Percentiles rank a stretch among this genome's conserved stretches.
These are phyloP conservation scores for Coemansia guatemalensis DNA, from an alignment of 192 early-diverging fungal species.

Conservation along the genomic window DNA sequence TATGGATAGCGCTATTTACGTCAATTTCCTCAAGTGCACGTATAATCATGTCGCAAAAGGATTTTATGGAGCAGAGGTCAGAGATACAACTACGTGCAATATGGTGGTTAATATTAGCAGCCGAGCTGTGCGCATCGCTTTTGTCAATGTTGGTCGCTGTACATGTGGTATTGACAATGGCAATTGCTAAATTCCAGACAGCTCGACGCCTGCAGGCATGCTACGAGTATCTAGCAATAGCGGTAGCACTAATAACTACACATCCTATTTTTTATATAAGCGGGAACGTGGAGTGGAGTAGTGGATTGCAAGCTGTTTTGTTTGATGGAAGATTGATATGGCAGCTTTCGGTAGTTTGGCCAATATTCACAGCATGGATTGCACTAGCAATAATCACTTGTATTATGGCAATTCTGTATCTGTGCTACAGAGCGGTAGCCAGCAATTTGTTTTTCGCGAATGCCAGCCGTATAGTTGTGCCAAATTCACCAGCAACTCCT, in stretches of 20 bases:
- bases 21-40: constrained; percentile 3
- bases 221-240: constrained; percentile 9
- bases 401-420: background rate
- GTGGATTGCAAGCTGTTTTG: background rate
- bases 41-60: background rate
- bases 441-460: background rate
- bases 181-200: background rate
- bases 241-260: background rate
- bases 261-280: constrained; percentile 27
- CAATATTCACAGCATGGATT: constrained; percentile 16
- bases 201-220: constrained; percentile 9
- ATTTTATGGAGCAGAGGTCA: background rate
- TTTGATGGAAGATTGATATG: constrained; percentile 7
- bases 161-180: constrained; percentile 13
- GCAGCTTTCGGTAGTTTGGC: constrained; percentile 8
- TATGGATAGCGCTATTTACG: constrained; percentile 4
- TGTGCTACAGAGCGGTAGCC: background rate
- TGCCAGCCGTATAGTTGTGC: background rate
- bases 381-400: background rate
- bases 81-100: constrained; percentile 8
- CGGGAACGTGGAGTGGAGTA: constrained; percentile 8
- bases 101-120: constrained; percentile 12
- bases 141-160: background rate
- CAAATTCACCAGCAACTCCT: background rate
- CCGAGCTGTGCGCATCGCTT: constrained; percentile 4